These are phyloP conservation scores for Monosporascus sp. DNA, from an alignment of 2,329 filamentous ascomycete genomes.

Conservation along the genomic window DNA sequence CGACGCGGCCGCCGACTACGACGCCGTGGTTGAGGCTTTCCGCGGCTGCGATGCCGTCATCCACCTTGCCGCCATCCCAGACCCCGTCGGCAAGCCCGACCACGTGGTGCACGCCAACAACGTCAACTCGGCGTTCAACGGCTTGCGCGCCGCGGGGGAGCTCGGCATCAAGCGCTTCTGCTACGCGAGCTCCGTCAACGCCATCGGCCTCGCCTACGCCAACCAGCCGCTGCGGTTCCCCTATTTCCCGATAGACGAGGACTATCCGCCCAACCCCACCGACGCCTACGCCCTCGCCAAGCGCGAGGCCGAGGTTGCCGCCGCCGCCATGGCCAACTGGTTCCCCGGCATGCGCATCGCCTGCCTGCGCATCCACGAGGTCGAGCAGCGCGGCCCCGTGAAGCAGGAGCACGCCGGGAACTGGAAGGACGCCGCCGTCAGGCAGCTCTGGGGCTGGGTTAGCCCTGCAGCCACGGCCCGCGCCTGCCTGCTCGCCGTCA, in stretches of 20 bases:
- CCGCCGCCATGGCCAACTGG: slow-evolving; percentile 28
- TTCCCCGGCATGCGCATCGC: slow-evolving; percentile 33
- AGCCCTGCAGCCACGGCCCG: slow-evolving; percentile 27
- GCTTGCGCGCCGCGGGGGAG: slow-evolving; percentile 30
- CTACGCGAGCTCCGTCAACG: slow-evolving; percentile 27
- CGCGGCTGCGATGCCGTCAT: slow-evolving; percentile 32
- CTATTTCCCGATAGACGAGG: slow-evolving; percentile 34
- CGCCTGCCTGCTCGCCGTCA: slow-evolving; percentile 29
- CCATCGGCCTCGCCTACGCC: slow-evolving; percentile 31
- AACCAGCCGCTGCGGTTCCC: slow-evolving; percentile 28
- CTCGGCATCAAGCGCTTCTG: slow-evolving; percentile 29
- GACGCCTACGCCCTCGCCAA: slow-evolving; percentile 33
- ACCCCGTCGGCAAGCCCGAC: slow-evolving; percentile 28
- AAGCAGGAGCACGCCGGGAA: slow-evolving; percentile 26
- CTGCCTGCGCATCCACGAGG: slow-evolving; percentile 32
- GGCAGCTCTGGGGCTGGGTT: slow-evolving; percentile 33
- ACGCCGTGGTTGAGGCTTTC: slow-evolving; percentile 6
- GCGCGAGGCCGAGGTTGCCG: slow-evolving; percentile 29
- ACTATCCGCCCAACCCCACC: slow-evolving; percentile 25
- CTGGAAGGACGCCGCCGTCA: slow-evolving; percentile 28
- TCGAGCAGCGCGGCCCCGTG: slow-evolving; percentile 24
- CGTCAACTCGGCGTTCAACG: slow-evolving; percentile 32
- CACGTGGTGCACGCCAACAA: slow-evolving; percentile 31
- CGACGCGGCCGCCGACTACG: slow-evolving; percentile 27
- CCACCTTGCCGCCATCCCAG: slow-evolving; percentile 32